A percentile compares a stretch with the other conserved stretches of the same genome.
Conservation (phyloP, 495 filamentous ascomycete genomes). For the Parathielavia appendiculata region DNA sequence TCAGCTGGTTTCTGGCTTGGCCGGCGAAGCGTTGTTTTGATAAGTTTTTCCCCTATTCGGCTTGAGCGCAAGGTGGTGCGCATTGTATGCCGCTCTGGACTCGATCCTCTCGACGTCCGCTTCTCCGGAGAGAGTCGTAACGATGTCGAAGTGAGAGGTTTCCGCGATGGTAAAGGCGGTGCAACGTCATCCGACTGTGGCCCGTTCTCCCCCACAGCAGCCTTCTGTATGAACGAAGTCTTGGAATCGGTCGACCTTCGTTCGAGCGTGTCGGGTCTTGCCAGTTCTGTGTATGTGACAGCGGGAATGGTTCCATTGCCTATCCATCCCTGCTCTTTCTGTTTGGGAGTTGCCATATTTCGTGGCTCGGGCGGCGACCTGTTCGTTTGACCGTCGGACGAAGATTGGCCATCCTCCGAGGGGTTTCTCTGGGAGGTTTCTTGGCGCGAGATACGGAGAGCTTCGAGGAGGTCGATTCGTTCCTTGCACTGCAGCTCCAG, state of each 20-base stretch:
- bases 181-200: slow-evolving; percentile 20
- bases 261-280: slow-evolving; percentile 61
- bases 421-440: slow-evolving; percentile 40
- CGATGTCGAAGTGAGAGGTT: slow-evolving; percentile 19
- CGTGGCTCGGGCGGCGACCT: slow-evolving; percentile 24
- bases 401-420: slow-evolving; percentile 20
- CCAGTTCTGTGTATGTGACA: slow-evolving; percentile 69
- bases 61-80: slow-evolving; percentile 71
- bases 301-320: slow-evolving; percentile 77
- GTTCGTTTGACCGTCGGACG: neutral
- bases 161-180: slow-evolving; percentile 33
- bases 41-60: slow-evolving; percentile 54
- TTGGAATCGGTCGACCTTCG: slow-evolving; percentile 50
- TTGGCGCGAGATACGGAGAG: slow-evolving; percentile 68
- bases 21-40: slow-evolving; percentile 46
- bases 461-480: slow-evolving; percentile 80
- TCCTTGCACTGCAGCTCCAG: slow-evolving; percentile 94
- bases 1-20: slow-evolving; percentile 30
- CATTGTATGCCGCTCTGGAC: slow-evolving; percentile 81
- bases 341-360: slow-evolving; percentile 26
- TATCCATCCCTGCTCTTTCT: slow-evolving; percentile 54
- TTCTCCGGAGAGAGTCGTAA: slow-evolving; percentile 28
- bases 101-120: slow-evolving; percentile 59
- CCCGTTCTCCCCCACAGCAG: slow-evolving; percentile 27
- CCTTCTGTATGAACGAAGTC: slow-evolving; percentile 47